Evolutionary conservation across 106 monocot genomes (phyloP).

Genomic region (Dioscorea zingiberensis): DNA sequence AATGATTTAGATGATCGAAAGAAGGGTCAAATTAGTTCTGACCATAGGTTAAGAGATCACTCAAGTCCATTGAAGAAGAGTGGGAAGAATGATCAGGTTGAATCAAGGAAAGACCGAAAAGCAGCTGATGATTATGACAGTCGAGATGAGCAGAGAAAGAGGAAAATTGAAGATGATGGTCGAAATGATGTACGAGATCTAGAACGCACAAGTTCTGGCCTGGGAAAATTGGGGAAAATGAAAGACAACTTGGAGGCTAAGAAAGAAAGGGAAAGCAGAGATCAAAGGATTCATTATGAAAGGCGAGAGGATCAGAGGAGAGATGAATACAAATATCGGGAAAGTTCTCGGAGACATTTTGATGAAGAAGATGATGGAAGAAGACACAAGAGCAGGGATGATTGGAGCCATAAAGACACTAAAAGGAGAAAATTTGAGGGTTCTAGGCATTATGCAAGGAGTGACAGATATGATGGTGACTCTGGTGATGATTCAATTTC

Average conservation of each 20-base stretch:
- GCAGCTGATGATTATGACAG: not conserved
- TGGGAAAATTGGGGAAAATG: constrained; percentile 4
- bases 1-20: constrained; percentile 2
- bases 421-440: constrained; percentile 23
- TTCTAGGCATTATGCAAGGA: constrained; percentile 5
- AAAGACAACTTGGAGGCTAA: constrained; percentile 1
- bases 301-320: not conserved
- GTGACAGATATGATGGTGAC: constrained; percentile 15
- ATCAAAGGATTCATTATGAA: not conserved
- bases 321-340: not conserved
- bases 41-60: not conserved
- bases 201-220: constrained; percentile 1
- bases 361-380: constrained; percentile 6
- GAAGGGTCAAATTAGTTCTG: not conserved
- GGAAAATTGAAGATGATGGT: constrained; percentile 2
- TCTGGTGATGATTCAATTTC: constrained; percentile 9
- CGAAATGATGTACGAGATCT: not conserved
- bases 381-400: constrained; percentile 5
- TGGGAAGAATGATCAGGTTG: no score
- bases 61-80: not conserved
- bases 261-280: constrained; percentile 7
- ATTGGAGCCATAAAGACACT: constrained; percentile 6
- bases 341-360: not conserved
- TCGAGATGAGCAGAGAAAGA: constrained; percentile 4
- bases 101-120: no score